Evolutionary conservation across 2,329 filamentous ascomycete species (phyloP).

Genomic region (Ceratocystis diversiconidia): DNA sequence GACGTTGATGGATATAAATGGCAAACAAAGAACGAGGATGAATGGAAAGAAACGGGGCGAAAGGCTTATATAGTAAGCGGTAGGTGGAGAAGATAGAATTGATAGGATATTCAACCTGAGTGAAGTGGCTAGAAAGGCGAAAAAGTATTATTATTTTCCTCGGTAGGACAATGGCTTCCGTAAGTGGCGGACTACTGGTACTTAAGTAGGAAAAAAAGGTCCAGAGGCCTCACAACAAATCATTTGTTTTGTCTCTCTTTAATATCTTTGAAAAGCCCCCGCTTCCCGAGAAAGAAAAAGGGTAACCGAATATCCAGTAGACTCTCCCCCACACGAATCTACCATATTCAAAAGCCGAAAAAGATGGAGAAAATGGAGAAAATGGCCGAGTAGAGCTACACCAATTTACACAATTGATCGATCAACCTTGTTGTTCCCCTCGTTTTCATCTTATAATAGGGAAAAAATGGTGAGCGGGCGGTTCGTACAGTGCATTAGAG

Average conservation of each 20-base stretch:
- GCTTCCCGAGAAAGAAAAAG: neutral
- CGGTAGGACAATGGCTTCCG: too few species aligned
- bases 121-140: too few species aligned
- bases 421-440: neutral
- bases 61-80: neutral
- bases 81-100: neutral
- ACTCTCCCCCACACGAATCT: neutral
- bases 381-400: neutral
- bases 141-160: too few species aligned
- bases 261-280: neutral
- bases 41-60: neutral
- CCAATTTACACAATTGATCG: neutral
- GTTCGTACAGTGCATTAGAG: neutral
- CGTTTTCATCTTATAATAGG: neutral
- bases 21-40: neutral
- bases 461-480: neutral
- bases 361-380: neutral
- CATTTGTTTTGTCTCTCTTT: neutral
- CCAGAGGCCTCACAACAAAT: too few species aligned
- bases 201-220: too few species aligned
- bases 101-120: too few species aligned
- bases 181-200: neutral
- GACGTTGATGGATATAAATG: neutral
- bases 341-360: neutral
- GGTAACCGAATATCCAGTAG: neutral